These are phyloP conservation scores for Craspedostauros australis DNA, from an alignment of 108 stramenopile species.

Conservation along the genomic window DNA sequence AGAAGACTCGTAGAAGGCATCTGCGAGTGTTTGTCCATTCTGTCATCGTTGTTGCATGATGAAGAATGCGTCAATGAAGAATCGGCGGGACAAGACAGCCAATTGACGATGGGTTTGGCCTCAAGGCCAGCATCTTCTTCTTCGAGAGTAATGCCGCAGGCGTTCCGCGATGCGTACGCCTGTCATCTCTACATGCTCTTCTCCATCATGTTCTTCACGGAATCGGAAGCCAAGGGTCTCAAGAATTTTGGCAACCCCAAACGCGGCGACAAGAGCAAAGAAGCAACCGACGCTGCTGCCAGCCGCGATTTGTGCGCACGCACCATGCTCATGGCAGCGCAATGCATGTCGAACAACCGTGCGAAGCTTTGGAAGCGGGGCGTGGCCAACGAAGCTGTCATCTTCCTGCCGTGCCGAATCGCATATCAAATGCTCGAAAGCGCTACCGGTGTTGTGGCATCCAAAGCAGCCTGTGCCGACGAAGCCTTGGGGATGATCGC, in stretches of 20 bases:
- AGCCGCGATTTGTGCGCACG: slow-evolving; percentile 50
- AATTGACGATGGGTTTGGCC: too few relatives aligned
- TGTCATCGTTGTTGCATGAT: slow-evolving; percentile 38
- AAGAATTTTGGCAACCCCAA: slow-evolving; percentile 6
- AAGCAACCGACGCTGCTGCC: slow-evolving; percentile 21
- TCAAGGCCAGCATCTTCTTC: too few relatives aligned
- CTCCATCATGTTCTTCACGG: slow-evolving; percentile 78
- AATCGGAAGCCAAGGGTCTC: slow-evolving; percentile 59
- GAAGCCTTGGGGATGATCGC: slow-evolving; percentile 67
- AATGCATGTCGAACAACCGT: slow-evolving; percentile 47
- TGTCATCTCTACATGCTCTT: slow-evolving; percentile 88
- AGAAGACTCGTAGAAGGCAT: slow-evolving; percentile 46
- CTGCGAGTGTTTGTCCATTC: slow-evolving; percentile 45
- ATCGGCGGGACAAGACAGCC: background rate
- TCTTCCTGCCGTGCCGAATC: slow-evolving; percentile 71
- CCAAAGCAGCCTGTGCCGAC: slow-evolving; percentile 60
- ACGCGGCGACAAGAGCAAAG: slow-evolving; percentile 17
- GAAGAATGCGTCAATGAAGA: background rate
- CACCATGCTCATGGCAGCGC: slow-evolving; percentile 56
- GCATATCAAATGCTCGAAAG: slow-evolving; percentile 81
- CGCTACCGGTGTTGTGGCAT: slow-evolving; percentile 49
- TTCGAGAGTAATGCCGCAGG: slow-evolving; percentile 34
- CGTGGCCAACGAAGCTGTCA: slow-evolving; percentile 74
- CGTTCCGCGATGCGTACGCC: slow-evolving; percentile 68
- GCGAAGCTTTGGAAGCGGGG: slow-evolving; percentile 68